phyloP scores from a whole-genome alignment of 1,139 yeast species.

The Scheffersomyces insectosa region DNA sequence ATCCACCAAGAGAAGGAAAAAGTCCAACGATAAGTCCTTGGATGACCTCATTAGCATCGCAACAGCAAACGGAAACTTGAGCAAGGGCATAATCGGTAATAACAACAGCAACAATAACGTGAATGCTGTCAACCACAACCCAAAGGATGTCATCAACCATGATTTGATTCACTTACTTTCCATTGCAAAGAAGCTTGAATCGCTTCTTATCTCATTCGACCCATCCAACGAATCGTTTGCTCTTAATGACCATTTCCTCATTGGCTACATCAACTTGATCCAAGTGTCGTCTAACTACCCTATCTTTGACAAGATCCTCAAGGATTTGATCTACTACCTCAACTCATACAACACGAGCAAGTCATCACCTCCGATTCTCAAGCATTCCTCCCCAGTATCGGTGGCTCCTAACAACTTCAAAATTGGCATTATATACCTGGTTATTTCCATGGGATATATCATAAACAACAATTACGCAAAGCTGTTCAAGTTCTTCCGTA shows the following conservation, averaged over 20 bases:
- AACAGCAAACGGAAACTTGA: slow-evolving; percentile 6
- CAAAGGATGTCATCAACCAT: slow-evolving; percentile 13
- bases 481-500: slow-evolving; percentile 35
- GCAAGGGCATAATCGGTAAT: slow-evolving; percentile 3
- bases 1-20: neutral
- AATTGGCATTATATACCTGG: slow-evolving; percentile 17
- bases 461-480: slow-evolving; percentile 16
- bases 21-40: neutral
- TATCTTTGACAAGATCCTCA: slow-evolving; percentile 23
- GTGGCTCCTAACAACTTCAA: slow-evolving; percentile 12
- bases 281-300: slow-evolving; percentile 16
- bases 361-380: slow-evolving; percentile 2
- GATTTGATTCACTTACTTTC: slow-evolving; percentile 36
- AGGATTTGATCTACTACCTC: slow-evolving; percentile 28
- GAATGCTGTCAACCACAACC: slow-evolving; percentile 3
- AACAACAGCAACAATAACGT: slow-evolving; percentile 3
- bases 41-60: neutral
- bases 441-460: slow-evolving; percentile 15
- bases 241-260: slow-evolving; percentile 30
- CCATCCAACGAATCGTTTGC: slow-evolving; percentile 12
- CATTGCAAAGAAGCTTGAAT: slow-evolving; percentile 32
- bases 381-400: neutral
- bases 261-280: slow-evolving; percentile 31
- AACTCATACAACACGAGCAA: slow-evolving; percentile 16
- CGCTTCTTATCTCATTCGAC: slow-evolving; percentile 20